Percentiles rank a stretch among this genome's conserved stretches.
phyloP scores from a whole-genome alignment of 73 alveolate genomes.

The Durusdinium trenchii region DNA sequence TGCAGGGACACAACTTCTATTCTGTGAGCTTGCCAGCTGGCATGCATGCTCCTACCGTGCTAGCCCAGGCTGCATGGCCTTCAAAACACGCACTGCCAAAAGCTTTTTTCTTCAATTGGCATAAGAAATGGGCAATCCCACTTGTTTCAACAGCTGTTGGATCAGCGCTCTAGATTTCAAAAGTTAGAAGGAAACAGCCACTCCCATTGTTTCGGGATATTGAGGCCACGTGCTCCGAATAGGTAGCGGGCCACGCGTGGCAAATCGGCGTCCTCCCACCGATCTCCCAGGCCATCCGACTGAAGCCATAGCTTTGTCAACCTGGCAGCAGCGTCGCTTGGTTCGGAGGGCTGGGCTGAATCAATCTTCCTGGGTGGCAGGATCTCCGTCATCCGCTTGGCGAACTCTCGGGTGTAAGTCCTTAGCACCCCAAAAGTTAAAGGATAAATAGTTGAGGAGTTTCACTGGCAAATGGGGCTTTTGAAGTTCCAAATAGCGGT shows the following conservation, averaged over 20 bases:
- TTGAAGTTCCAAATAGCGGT: no score
- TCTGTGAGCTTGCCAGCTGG: no score
- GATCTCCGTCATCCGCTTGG: not conserved
- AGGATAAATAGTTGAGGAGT: no score
- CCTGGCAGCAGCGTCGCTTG: not conserved
- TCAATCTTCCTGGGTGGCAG: not conserved
- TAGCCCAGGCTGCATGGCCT: no score
- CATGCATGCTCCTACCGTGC: no score
- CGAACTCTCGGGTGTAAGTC: not conserved
- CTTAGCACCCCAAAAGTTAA: no score
- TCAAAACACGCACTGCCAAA: not conserved
- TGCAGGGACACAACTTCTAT: no score
- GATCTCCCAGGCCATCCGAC: not conserved
- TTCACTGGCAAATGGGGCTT: no score
- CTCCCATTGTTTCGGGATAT: not conserved
- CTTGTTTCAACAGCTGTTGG: not conserved
- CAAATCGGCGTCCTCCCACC: constrained; percentile 9
- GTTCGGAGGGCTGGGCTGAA: not conserved
- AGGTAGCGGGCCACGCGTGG: not conserved
- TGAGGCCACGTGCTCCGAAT: not conserved
- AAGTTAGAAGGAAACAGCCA: not conserved
- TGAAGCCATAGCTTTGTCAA: not conserved
- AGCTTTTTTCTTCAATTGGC: not conserved
- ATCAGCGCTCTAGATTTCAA: not conserved
- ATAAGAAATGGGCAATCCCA: not conserved